Base-by-base conservation (phyloP, 306 rosid species). In the Mucuna pruriens region DNA sequence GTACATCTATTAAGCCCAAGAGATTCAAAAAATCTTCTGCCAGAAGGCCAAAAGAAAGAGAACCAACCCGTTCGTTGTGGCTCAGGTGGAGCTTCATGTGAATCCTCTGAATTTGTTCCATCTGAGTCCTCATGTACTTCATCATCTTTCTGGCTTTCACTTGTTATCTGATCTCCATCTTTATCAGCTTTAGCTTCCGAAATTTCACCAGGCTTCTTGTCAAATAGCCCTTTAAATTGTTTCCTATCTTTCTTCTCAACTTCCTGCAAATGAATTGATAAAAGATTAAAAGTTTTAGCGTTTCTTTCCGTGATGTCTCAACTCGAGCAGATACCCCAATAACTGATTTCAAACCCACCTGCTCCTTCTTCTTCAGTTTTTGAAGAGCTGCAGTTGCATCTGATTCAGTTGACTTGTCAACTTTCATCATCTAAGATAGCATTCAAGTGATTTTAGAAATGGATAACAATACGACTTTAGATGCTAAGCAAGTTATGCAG, bases 201-300 rank as follows among this genome's bases (percentile, higher is more conserved):
- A 54, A 95, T 95, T 85, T 95, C 94, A 72, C 98, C 97, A 2
- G 99, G 99, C 78, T 89, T 95, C 86, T 92, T 95, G 88, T 93
- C 98, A 45, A 95, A 95, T 44, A 93, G 92, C 71, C 98, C 97
- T 86, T 88, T 93, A 72, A 95, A 93, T 74, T 95, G 97, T 85
- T 85, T 95, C 85, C 93, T 84, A 64, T 86, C 97, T 82, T 86
- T 90, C 82, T 71, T 90, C 88, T 91, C 98, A 39, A 86, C 84
- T 77, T 90, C 99, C 98, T 93, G 84, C 63, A 75, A 64, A 79
- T 72, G 29, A 84, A 82, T 64, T 63, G 22, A 80, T 70, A 67
- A 2, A 7, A 15, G 68, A 31, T 31, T 16, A 3, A 62, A 62
- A 9, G 68, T 22, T 15, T 15, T 23, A 7, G 23, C 25, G 34